Base-by-base conservation (phyloP, 2,329 filamentous ascomycete species). In the Ophiocordyceps robertsii region DNA sequence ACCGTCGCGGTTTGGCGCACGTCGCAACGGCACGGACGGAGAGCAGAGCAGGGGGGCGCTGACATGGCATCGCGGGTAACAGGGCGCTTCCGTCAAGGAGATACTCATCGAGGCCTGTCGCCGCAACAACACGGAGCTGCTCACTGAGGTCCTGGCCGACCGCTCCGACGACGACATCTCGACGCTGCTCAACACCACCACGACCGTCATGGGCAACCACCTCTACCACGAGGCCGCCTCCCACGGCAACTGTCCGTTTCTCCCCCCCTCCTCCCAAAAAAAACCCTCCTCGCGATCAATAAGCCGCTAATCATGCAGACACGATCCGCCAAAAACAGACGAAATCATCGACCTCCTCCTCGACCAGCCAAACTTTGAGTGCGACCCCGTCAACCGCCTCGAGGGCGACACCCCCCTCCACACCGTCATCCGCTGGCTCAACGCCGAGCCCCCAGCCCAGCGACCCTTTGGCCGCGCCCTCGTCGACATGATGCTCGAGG, bases 31-130 rank as follows among this genome's bases (percentile, higher is more conserved):
- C 19, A 3, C 24, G 3, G 9, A 9, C 6, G 9, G 24, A 3
- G 24, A 27, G 24, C n/a, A 27, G 24, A 27, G 24, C 6, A 27
- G 24, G 24, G 24, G 24, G 24, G 24, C 9, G 6, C 24, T 27
- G 24, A 27, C 24, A 27, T 27, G 24, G 6, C 3, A 27, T n/a
- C 9, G 24, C 24, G 6, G 6, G 2, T 27, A 6, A n/a, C 42
- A 94, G 83, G 92, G 90, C 60, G 90, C 90, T 53, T 85, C 85
- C 46, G 77, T 80, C 38, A 74, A 81, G 61, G 90, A 96, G 68
- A 76, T 85, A 56, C 76, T 96, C 53, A 78, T 96, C 64, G 90
- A 94, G 69, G 86, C 92, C 54, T 94, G 85, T 67, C 86, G 90
- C 47, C 78, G 88, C 57, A 90, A 96, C 73, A 95, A 96, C 66